Evolutionary conservation across 768 basidiomycete genomes (phyloP).

Genomic region (Rickenella mellea): DNA sequence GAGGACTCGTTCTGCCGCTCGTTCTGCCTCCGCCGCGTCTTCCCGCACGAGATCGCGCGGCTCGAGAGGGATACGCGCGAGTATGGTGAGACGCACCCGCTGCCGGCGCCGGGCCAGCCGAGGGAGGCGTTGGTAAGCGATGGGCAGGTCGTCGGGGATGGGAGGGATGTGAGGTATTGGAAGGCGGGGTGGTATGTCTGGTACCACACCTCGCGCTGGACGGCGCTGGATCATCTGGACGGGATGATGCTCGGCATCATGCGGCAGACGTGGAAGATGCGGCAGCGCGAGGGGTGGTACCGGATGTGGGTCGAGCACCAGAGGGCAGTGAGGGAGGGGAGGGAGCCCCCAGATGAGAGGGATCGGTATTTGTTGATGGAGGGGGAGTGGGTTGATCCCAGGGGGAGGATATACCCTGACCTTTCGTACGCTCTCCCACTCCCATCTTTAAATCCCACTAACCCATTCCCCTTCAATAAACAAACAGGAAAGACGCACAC

Average conservation of each 20-base stretch:
- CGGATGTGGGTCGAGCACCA: not conserved
- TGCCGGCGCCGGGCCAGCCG: conserved; percentile 59
- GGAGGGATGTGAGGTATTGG: conserved; percentile 45
- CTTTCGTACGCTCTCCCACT: conserved; percentile 7
- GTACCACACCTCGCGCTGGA: conserved; percentile 45
- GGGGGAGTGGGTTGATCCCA: conserved; percentile 30
- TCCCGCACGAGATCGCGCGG: conserved; percentile 53
- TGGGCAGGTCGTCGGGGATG: not conserved
- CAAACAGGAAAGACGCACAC: conserved; percentile 37
- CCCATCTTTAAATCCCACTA: not conserved
- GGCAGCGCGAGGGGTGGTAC: conserved; percentile 28
- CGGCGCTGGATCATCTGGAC: conserved; percentile 44
- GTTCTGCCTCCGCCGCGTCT: conserved; percentile 56
- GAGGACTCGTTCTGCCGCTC: conserved; percentile 48
- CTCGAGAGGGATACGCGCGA: not conserved
- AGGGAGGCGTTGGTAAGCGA: not conserved
- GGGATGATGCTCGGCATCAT: conserved; percentile 52
- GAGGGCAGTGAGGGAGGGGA: conserved; percentile 3
- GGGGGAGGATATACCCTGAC: conserved; percentile 21
- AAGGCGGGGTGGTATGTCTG: conserved; percentile 72
- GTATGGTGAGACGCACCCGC: conserved; percentile 32
- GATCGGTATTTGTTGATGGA: conserved; percentile 18
- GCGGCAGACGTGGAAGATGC: conserved; percentile 34
- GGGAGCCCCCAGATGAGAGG: not conserved
- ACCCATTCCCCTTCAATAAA: not conserved